Evolutionary conservation across 257 asterid species (phyloP), one percentile per base, ranked within the genome.

Genomic region (Ballota nigra): DNA sequence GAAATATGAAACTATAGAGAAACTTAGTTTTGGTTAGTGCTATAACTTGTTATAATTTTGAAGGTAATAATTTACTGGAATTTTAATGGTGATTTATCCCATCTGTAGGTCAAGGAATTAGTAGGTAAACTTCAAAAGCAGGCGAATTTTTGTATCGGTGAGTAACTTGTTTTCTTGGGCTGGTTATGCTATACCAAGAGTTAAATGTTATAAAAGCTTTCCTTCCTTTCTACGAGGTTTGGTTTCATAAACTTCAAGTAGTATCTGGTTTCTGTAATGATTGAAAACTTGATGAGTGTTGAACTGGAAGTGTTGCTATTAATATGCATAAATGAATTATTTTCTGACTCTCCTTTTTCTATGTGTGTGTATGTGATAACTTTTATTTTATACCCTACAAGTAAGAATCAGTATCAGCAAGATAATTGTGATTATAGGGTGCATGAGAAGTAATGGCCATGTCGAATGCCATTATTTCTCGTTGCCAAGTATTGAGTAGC

Each of bases 41-140:
- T 15, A 8, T 77, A 33, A 67, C 38, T 49, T 40, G 19, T 41
- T 31, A 70, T 41, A 51, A 47, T 38, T 55, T 57, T 31, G 40
- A 24, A 38, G 69, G 69, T 22, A 78, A 64, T 15, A 38, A 9
- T 3, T 59, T 15, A 38, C 57, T 70, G 69, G 75, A 66, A 66
- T 20, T 34, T 43, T 56, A 18, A 2, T 67, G 68, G 23, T 18
- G 53, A 70, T 61, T 61, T 74, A 63, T 45, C 60, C 66, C 74
- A 63, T 78, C 70, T 85, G 83, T 87, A 94, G 99, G 98, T 94
- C 80, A 86, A 82, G 15, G 81, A 83, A 76, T 82, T 94, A 85
- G 85, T 80, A 49, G 86, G 63, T 71, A 83, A 81, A 74, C 85
- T 94, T 72, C 86, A 88, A 81, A 81, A 83, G 86, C 88, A 80